These are phyloP conservation scores for Elsinoe ampelina DNA, from an alignment of 2,329 filamentous ascomycete species.

Conservation along the genomic window DNA sequence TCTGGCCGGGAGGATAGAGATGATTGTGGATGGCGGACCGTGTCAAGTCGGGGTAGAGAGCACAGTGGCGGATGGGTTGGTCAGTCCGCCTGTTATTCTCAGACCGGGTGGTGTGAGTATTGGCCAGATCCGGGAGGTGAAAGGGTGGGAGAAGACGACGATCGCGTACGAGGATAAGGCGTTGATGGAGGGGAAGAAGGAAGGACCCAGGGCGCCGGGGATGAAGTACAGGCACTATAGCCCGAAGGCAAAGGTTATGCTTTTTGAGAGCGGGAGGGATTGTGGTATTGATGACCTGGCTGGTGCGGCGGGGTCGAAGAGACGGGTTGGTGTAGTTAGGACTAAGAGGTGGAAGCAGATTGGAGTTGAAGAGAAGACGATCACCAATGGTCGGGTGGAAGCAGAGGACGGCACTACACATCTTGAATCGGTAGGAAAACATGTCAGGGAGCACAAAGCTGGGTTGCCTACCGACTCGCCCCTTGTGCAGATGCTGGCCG, in stretches of 20 bases:
- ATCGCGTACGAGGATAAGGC: constrained; percentile 71
- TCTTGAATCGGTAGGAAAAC: not conserved
- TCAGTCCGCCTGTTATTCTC: constrained; percentile 68
- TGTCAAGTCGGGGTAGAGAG: constrained; percentile 90
- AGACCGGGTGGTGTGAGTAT: constrained; percentile 80
- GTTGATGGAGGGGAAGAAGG: constrained; percentile 48
- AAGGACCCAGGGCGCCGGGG: constrained; percentile 67
- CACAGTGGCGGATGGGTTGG: constrained; percentile 89
- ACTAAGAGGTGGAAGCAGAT: constrained; percentile 28
- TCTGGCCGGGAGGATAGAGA: constrained; percentile 67
- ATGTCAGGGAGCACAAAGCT: constrained; percentile 19
- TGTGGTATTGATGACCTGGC: constrained; percentile 25
- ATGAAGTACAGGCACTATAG: constrained; percentile 99
- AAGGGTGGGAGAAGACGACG: constrained; percentile 71
- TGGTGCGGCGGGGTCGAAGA: constrained; percentile 20
- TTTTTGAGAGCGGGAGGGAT: constrained; percentile 57
- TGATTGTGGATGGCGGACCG: constrained; percentile 80
- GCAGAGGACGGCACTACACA: not conserved
- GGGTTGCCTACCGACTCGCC: not conserved
- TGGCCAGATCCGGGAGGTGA: constrained; percentile 62
- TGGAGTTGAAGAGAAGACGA: constrained; percentile 17
- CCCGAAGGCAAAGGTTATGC: constrained; percentile 72
- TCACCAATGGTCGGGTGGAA: constrained; percentile 3
- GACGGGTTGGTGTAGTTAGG: constrained; percentile 33
- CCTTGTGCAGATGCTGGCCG: not conserved